These are phyloP conservation scores for Violaceomyces palustris DNA, from an alignment of 1,284 basidiomycete species.

Conservation along the genomic window DNA sequence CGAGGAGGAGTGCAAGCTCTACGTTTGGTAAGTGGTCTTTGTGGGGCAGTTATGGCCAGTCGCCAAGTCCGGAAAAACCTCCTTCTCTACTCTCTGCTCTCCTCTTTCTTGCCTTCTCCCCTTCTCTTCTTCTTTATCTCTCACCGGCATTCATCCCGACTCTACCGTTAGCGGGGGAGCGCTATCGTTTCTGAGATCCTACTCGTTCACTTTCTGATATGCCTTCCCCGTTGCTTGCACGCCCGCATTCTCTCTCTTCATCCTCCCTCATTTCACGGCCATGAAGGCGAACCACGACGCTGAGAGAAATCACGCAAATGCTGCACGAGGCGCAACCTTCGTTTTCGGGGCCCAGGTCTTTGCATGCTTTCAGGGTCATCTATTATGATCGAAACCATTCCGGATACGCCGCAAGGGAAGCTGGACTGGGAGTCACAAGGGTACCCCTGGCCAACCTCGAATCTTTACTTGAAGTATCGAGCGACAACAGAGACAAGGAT, in stretches of 20 bases:
- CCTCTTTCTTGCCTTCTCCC: background rate
- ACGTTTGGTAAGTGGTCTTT: conserved; percentile 25
- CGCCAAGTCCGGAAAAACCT: too few species aligned
- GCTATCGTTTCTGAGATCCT: too few species aligned
- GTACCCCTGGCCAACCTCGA: conserved; percentile 12
- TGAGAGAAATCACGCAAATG: conserved; percentile 36
- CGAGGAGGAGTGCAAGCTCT: conserved; percentile 27
- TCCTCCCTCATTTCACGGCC: background rate
- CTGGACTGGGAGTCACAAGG: conserved; percentile 32
- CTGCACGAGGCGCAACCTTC: conserved; percentile 28
- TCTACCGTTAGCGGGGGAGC: too few species aligned
- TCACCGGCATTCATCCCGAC: too few species aligned
- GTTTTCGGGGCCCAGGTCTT: conserved; percentile 21
- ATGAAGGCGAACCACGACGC: conserved; percentile 43
- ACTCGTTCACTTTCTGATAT: background rate
- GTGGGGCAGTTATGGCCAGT: too few species aligned
- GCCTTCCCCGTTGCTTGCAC: background rate
- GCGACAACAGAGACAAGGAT: background rate
- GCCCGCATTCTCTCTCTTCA: background rate
- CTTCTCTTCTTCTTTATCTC: too few species aligned
- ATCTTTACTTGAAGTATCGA: conserved; percentile 12
- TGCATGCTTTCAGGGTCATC: conserved; percentile 34
- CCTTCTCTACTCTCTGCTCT: background rate
- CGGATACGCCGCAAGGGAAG: conserved; percentile 7
- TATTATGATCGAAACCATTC: conserved; percentile 6